Evolutionary conservation across 2,329 filamentous ascomycete genomes (phyloP), one percentile per base, ranked within the genome.

Genomic region (Fusarium albidum): DNA sequence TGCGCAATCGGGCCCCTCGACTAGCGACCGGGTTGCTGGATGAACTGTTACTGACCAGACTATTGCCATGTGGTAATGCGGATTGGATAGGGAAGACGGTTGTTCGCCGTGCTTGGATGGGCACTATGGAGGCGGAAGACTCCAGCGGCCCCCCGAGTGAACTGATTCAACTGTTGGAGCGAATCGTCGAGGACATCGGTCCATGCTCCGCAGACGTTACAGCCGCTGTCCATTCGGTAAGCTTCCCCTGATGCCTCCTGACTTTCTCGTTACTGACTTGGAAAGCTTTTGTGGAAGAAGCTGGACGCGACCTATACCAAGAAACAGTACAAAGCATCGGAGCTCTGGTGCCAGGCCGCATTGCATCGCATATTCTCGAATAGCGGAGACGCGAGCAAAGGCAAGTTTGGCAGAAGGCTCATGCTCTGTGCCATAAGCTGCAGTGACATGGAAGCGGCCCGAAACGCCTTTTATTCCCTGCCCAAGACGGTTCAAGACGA

Each of bases 221-320:
- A 11, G 83, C 86, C 57, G 87, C 88, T 28, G 82, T 83, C 7
- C 88, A 91, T 62, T 89, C 85, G 28, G 86, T 89, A 68, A 63
- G 82, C 10, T 17, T 13, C 35, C n/a, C 28, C 35, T 29, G 17
- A 13, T 38, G 54, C 61, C 15, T 61, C 15, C n/a, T 27, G 11
- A 17, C 14, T 29, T 9, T 9, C 6, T 15, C 11, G 7, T 14
- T 7, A 31, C 57, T 66, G 26, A 66, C 66, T 56, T 25, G 35
- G 17, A 10, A 54, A 94, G 89, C 71, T 96, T 4, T 74, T 96
- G 4, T 97, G 92, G 92, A 95, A 92, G 72, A 83, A 81, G 21
- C 78, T 90, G n/a, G 89, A 92, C 45, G 72, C 77, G 1, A 77
- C 78, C 12, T 85, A 83, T 56, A 73, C 73, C 1, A 78, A 82